phyloP scores from a whole-genome alignment of 768 basidiomycete species.

The Pleurotus cornucopiae region DNA sequence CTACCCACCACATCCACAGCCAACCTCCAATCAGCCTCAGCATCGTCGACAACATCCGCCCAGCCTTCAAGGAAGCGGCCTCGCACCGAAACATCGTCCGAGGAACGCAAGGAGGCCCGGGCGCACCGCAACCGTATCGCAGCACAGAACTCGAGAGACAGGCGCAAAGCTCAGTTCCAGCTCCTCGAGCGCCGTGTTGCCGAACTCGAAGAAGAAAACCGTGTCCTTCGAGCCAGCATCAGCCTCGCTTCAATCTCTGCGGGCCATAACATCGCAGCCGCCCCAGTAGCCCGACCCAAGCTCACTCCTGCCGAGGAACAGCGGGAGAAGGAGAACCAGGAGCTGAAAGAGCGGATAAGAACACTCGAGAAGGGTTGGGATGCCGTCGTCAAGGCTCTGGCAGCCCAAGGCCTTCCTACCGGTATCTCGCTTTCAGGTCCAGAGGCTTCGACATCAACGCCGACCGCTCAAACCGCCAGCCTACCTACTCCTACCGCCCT shows the following conservation, averaged over 20 bases:
- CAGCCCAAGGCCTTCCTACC: conserved; percentile 61
- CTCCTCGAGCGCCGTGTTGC: conserved; percentile 63
- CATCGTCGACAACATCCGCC: conserved; percentile 17
- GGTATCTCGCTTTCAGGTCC: conserved; percentile 25
- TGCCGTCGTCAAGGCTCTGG: conserved; percentile 70
- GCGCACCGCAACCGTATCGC: conserved; percentile 92
- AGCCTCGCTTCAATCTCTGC: conserved; percentile 21
- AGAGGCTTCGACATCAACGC: conserved; percentile 15
- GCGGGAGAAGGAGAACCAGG: conserved; percentile 67
- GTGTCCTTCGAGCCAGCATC: conserved; percentile 58
- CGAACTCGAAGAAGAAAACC: conserved; percentile 83
- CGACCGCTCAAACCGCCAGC: conserved; percentile 17
- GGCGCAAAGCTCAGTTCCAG: conserved; percentile 79
- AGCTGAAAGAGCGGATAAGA: conserved; percentile 70
- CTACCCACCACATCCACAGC: conserved; percentile 15
- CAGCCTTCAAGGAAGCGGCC: conserved; percentile 72
- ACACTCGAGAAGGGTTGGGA: conserved; percentile 82
- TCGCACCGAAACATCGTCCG: conserved; percentile 57
- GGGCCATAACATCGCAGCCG: conserved; percentile 17
- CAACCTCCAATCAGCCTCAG: not conserved
- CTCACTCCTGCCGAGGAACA: conserved; percentile 30
- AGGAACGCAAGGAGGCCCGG: conserved; percentile 83
- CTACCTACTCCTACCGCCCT: conserved; percentile 17
- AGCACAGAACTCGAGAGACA: conserved; percentile 89
- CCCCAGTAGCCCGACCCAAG: conserved; percentile 18